Conservation (phyloP, 2,329 filamentous ascomycete species). For the Clathrospora elynae region DNA sequence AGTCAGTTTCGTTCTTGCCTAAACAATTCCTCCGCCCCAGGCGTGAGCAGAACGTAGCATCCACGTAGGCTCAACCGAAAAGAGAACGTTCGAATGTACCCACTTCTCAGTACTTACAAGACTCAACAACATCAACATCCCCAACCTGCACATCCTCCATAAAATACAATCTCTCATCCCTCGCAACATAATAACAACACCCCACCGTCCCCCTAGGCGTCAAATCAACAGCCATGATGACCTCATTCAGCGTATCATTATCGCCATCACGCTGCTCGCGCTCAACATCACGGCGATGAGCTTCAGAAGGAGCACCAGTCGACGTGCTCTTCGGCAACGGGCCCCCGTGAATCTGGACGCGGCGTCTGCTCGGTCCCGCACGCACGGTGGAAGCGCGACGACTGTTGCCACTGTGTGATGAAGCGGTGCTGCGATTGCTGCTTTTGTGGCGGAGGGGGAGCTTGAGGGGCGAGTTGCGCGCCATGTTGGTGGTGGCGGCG, state of each 20-base stretch:
- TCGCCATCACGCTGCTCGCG: conserved; percentile 45
- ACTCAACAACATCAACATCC: conserved; percentile 64
- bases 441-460: conserved; percentile 14
- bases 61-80: too few relatives aligned
- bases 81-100: too few relatives aligned
- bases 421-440: conserved; percentile 16
- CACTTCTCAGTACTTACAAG: conserved; percentile 50
- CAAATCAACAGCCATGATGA: conserved; percentile 81
- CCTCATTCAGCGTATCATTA: conserved; percentile 66
- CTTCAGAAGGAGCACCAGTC: conserved; percentile 7
- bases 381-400: conserved; percentile 11
- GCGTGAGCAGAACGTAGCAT: too few relatives aligned
- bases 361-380: conserved; percentile 2
- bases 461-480: conserved; percentile 13
- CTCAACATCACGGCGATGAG: not conserved
- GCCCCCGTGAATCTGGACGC: not conserved
- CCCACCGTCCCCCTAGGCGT: conserved; percentile 73
- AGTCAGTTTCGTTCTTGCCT: conserved; percentile 5
- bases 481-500: conserved; percentile 17
- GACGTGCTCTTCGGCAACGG: conserved; percentile 5
- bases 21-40: too few relatives aligned
- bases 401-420: conserved; percentile 13
- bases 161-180: conserved; percentile 71
- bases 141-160: conserved; percentile 76
- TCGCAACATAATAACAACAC: conserved; percentile 79